These are phyloP conservation scores for Dendryphion nanum DNA, from an alignment of 2,329 filamentous ascomycete species.

Conservation along the genomic window DNA sequence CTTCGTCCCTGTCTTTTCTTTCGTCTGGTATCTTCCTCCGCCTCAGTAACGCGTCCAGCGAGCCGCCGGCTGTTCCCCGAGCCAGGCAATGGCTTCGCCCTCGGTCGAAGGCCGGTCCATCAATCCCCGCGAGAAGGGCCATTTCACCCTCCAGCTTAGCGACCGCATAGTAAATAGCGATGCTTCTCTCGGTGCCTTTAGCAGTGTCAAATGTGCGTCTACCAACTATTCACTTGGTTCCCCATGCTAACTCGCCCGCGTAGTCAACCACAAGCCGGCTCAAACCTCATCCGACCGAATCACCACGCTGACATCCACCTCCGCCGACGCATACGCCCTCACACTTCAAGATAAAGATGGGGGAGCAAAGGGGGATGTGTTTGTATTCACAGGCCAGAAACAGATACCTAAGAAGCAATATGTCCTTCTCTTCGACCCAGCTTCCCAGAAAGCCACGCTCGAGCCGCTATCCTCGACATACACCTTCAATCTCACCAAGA, in stretches of 20 bases:
- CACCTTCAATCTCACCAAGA: constrained; percentile 80
- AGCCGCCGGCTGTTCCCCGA: too few species aligned
- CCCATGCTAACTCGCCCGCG: neutral
- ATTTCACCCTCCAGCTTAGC: constrained; percentile 37
- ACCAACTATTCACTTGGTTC: constrained; percentile 3
- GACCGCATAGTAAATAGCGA: constrained; percentile 30
- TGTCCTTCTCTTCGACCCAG: constrained; percentile 71
- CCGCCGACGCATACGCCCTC: constrained; percentile 26
- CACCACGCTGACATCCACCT: constrained; percentile 24
- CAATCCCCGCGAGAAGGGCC: constrained; percentile 40
- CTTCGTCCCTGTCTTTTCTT: too few species aligned
- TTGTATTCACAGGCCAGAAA: constrained; percentile 41
- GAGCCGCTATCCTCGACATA: constrained; percentile 80
- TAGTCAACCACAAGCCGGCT: constrained; percentile 48
- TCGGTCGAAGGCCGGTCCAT: constrained; percentile 31
- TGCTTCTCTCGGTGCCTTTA: constrained; percentile 16
- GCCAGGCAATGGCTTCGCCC: constrained; percentile 39
- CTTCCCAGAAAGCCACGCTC: constrained; percentile 73
- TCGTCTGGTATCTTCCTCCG: too few species aligned
- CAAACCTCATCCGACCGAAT: constrained; percentile 28
- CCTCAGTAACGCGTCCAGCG: too few species aligned
- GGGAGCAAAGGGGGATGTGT: constrained; percentile 30
- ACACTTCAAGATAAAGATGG: constrained; percentile 26
- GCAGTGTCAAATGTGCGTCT: constrained; percentile 34
- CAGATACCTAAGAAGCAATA: constrained; percentile 33